Base-by-base conservation (phyloP, 495 filamentous ascomycete species). In the Polyplosphaeria fusca region DNA sequence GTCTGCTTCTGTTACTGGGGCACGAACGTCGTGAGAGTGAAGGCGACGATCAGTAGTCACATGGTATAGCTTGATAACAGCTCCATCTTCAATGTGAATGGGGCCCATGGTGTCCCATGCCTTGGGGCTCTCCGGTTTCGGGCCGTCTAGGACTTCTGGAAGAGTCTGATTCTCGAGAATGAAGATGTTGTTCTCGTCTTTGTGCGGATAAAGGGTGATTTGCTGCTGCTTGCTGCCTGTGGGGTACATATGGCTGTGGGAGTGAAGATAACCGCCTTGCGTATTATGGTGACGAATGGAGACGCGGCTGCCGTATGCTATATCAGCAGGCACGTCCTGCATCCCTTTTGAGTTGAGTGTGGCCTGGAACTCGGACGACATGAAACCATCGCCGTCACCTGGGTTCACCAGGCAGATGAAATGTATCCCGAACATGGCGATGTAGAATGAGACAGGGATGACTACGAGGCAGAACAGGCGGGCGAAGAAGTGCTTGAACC, bases 331-430 rank as follows among this genome's bases (percentile, higher is more conserved):
- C 16, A 96, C 91, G 68, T 94, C 91, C 68, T 89, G 83, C 93
- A 98, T 98, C 28, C 77, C 82, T 74, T 97, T 97, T 38, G 86
- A 91, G 72, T 96, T 98, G 53, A 98, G 76, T 1, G 93, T 98
- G 20, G 94, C 88, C 71, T 97, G 94, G 76, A 98, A 98, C 70
- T 98, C 94, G 27, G 91, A 95, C 59, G 89, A 95, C 93, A 98
- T 98, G 78, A 98, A 98, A 48, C 93, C 93, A 70, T 98, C 93
- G 40, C 93, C 93, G 20, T 98, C 93, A 45, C 93, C 93, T 5
- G 93, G 94, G 69, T 98, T 97, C 25, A 83, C 81, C 24, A 98
- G 79, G 76, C 89, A 94, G 56, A 88, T 60, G 75, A 98, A 97
- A 74, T 98, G 93, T 62, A 98, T 91, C 13, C 79, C 90, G 67